Conservation (phyloP, 148 eudicot genomes). For the Spergularia bocconei region DNA sequence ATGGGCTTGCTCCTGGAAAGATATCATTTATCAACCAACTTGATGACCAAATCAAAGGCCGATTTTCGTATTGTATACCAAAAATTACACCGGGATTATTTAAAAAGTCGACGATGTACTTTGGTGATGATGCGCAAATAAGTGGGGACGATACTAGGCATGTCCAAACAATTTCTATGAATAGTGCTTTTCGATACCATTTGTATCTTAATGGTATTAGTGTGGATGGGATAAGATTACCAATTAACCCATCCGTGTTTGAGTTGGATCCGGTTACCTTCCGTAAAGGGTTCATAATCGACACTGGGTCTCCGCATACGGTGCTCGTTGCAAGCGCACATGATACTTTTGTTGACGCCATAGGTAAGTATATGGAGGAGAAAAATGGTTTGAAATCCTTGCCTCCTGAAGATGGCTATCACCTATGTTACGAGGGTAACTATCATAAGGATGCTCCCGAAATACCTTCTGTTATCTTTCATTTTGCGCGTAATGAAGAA, state of each 20-base stretch:
- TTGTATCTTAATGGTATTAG: slow-evolving; percentile 14
- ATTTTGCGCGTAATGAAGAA: neutral
- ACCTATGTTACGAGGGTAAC: slow-evolving; percentile 5
- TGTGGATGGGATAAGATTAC: neutral
- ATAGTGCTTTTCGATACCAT: neutral
- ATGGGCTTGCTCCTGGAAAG: slow-evolving; percentile 6
- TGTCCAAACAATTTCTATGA: slow-evolving; percentile 7
- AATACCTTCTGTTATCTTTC: slow-evolving; percentile 7
- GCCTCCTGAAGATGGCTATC: neutral
- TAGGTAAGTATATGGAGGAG: neutral
- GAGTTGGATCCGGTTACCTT: neutral
- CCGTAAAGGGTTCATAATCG: slow-evolving; percentile 2
- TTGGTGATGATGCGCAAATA: slow-evolving; percentile 8
- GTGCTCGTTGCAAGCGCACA: neutral
- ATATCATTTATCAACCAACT: slow-evolving; percentile 19
- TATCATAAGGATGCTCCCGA: too few relatives aligned
- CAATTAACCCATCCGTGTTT: slow-evolving; percentile 6
- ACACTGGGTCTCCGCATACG: slow-evolving; percentile 16
- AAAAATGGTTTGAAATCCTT: slow-evolving; percentile 4
- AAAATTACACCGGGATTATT: too few relatives aligned
- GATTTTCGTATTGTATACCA: slow-evolving; percentile 18
- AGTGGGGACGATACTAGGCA: neutral
- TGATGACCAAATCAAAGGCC: neutral
- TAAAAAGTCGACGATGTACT: neutral
- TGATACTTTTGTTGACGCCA: slow-evolving; percentile 2